Base-by-base conservation (phyloP, 2,329 filamentous ascomycete species). In the Beauveria medogensis region DNA sequence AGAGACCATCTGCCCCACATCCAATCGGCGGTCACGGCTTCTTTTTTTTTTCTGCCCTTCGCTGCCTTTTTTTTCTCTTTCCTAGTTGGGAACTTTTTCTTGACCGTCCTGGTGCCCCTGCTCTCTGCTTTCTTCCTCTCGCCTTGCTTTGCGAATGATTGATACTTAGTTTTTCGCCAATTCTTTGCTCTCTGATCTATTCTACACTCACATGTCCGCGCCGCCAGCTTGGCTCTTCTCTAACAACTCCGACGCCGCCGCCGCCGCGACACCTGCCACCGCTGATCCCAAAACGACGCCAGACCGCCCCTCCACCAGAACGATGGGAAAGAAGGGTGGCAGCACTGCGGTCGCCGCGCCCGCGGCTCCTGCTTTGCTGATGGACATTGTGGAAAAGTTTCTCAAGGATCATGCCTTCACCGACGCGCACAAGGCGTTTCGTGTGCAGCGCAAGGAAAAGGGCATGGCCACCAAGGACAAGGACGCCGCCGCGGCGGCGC, bases 301-400 rank as follows among this genome's bases (percentile, higher is more conserved):
- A 41, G 47, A 59, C 56, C 62, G 62, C 63, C 48, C 37, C 65
- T 37, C 53, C 55, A 61, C 63, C 58, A 50, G 65, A 44, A 66
- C 66, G 43, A 77, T 77, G 74, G 72, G 68, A 64, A 75, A 73
- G 63, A 71, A 73, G 64, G 68, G 65, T 59, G 66, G 62, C 66
- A 65, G 60, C 54, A 54, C 63, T 28, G 65, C 67, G 60, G 62
- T 63, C 30, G 62, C 64, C 44, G 10, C 30, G 30, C 37, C 70
- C 10, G 60, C 76, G 52, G 79, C 83, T 28, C 81, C 87, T 5
- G 73, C 80, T 30, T 80, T 88, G 71, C 76, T 92, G 41, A 77
- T 92, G 69, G 82, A 85, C 63, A 77, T 90, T 18, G 80, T 92
- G 67, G 84, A 84, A 64, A 73, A 75, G 24, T 92, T 91, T 72